These are phyloP conservation scores for Flaveria ramosissima DNA, from an alignment of 129 eudicot species.

Conservation along the genomic window DNA sequence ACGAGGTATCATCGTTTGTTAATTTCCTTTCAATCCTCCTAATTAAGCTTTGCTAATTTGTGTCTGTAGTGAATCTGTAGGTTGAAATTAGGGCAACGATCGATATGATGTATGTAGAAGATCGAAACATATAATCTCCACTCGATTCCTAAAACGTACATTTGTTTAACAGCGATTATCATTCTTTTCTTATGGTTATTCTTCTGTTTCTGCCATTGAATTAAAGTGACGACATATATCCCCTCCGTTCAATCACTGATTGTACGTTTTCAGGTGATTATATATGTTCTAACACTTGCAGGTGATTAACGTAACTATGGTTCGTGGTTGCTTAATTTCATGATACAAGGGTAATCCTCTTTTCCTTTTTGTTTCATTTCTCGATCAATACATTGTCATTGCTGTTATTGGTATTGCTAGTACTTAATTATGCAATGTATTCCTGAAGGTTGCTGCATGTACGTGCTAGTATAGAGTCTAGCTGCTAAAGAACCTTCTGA, in stretches of 20 bases:
- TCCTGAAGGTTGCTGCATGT: conserved; percentile 60
- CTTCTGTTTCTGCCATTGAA: no score
- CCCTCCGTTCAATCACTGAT: no score
- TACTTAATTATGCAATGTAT: conserved; percentile 20
- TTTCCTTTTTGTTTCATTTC: conserved; percentile 9
- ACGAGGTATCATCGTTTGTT: conserved; percentile 56
- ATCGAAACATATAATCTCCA: background rate
- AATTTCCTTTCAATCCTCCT: conserved; percentile 4
- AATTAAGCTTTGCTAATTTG: no score
- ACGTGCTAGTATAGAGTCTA: conserved; percentile 58
- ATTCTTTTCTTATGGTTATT: background rate
- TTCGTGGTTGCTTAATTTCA: conserved; percentile 81
- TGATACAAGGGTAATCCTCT: conserved; percentile 72
- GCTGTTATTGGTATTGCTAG: conserved; percentile 29
- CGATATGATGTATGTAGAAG: no score
- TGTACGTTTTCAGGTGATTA: no score
- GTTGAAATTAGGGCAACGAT: background rate
- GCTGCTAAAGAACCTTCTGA: conserved; percentile 98
- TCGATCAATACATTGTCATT: background rate
- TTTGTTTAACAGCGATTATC: background rate
- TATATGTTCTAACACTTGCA: conserved; percentile 28
- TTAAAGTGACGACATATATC: no score
- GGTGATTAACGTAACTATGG: conserved; percentile 49
- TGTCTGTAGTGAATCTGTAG: background rate
- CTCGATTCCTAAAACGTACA: no score